Conservation (phyloP, 1,284 basidiomycete genomes). For the Volvariella surrecta region DNA sequence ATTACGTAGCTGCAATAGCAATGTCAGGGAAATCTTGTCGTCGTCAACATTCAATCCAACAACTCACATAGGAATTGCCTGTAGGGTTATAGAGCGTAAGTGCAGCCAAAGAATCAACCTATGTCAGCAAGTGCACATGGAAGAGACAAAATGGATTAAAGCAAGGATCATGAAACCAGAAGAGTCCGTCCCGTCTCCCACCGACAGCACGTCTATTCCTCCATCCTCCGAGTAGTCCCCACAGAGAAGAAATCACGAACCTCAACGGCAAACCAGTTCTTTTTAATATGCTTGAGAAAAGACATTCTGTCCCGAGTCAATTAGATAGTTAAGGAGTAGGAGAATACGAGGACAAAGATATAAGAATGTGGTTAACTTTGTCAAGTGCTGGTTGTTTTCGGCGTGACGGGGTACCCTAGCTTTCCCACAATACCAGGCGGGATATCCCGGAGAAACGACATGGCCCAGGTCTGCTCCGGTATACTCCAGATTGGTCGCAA, state of each 20-base stretch:
- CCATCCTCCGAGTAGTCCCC: too few species aligned
- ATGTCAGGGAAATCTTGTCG: constrained; percentile 5
- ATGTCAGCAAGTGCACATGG: too few species aligned
- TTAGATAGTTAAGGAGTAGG: too few species aligned
- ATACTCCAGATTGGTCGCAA: too few species aligned
- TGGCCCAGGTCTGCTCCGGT: too few species aligned
- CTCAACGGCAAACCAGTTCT: constrained; percentile 79
- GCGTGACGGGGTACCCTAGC: too few species aligned
- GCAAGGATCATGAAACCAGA: background rate
- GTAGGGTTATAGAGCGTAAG: background rate
- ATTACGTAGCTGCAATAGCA: constrained; percentile 50
- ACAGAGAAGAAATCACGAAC: constrained; percentile 26
- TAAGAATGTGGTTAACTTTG: too few species aligned
- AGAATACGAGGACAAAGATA: too few species aligned
- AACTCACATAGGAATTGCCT: constrained; percentile 76
- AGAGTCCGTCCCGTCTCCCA: background rate
- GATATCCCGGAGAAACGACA: too few species aligned
- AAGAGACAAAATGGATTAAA: too few species aligned
- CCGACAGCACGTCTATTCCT: background rate
- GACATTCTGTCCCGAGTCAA: constrained; percentile 9
- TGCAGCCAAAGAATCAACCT: background rate
- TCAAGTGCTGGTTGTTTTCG: too few species aligned
- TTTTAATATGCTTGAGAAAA: constrained; percentile 40
- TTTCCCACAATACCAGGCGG: too few species aligned
- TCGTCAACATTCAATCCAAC: constrained; percentile 1